Base-by-base conservation (phyloP, 495 filamentous ascomycete genomes). In the Penicillium ucsense region DNA sequence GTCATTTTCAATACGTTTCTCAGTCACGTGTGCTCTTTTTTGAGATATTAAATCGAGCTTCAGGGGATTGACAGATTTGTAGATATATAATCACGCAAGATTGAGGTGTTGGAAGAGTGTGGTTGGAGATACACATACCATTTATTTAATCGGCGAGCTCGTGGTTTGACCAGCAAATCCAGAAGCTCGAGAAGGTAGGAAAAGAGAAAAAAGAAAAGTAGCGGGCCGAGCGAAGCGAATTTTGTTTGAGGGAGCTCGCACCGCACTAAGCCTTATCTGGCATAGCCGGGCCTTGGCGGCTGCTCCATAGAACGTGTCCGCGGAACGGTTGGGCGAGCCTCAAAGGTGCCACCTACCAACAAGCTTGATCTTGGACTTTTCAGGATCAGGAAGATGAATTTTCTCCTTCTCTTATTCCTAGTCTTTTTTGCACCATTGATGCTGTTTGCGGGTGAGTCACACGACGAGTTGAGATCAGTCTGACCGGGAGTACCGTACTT, bases 11-110 rank as follows among this genome's bases (percentile, higher is more conserved):
- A 65, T 72, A 74, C 71, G 59, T 71, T 74, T 72, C 68, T 74
- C 68, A 74, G 54, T 73, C 70, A 73, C 61, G 52, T 56, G 52
- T 66, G 63, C 71, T 69, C 67, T 61, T 59, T 20, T 60, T 56
- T 64, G 62, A 69, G 62, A 67, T 69, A 60, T 64, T 53, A 56
- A 20, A 60, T 12, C 54, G 66, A 70, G 68, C 63, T 65, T 89
- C 85, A 86, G 85, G 73, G 82, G 85, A 90, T 90, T 90, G 85
- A 90, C 85, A 90, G 85, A 89, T 89, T 78, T 72, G 66, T 72
- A 75, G 70, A 66, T 75, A 57, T 79, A 70, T 86, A 86, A 88
- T 86, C 83, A 85, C 85, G 69, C 68, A 68, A 70, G 6, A 28
- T 20, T 20, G 5, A n/a, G 62, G 28, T 11, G 30, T 30, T 47